phyloP scores from a whole-genome alignment of 306 rosid species.

The Vicia villosa region DNA sequence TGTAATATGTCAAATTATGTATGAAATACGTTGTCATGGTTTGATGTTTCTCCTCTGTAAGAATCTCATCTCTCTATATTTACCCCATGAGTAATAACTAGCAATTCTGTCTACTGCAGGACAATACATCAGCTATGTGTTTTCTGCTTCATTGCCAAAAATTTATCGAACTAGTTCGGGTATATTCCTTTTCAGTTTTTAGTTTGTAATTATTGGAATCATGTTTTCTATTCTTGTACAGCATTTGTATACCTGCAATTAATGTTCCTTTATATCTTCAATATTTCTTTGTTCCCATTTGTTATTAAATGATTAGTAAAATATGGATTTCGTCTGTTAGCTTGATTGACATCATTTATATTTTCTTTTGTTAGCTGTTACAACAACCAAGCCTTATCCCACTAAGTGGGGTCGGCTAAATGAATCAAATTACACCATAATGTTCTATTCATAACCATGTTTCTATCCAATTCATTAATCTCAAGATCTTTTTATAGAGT shows the following conservation, averaged over 20 bases:
- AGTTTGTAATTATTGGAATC: slow-evolving; percentile 4
- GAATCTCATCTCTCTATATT: slow-evolving; percentile 25
- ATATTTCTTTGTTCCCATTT: neutral
- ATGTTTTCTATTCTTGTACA: neutral
- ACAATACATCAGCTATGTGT: slow-evolving; percentile 86
- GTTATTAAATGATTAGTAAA: neutral
- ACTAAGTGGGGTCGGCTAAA: too few species aligned
- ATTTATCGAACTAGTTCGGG: slow-evolving; percentile 94
- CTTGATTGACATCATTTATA: neutral
- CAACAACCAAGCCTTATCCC: too few species aligned
- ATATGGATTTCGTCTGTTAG: slow-evolving; percentile 12
- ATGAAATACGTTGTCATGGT: slow-evolving; percentile 4
- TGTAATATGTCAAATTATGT: slow-evolving; percentile 5
- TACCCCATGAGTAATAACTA: slow-evolving; percentile 22
- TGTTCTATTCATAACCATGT: too few species aligned
- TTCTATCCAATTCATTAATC: too few species aligned
- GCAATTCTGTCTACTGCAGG: slow-evolving; percentile 63
- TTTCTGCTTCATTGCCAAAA: slow-evolving; percentile 96
- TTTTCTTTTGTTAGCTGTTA: neutral
- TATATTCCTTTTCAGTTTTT: slow-evolving; percentile 50
- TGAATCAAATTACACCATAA: too few species aligned
- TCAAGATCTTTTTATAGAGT: too few species aligned
- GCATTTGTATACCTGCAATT: neutral
- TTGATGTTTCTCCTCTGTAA: slow-evolving; percentile 18
- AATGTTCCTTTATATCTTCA: neutral